Evolutionary conservation across 768 basidiomycete genomes (phyloP).

Genomic region (Boletus edulis): DNA sequence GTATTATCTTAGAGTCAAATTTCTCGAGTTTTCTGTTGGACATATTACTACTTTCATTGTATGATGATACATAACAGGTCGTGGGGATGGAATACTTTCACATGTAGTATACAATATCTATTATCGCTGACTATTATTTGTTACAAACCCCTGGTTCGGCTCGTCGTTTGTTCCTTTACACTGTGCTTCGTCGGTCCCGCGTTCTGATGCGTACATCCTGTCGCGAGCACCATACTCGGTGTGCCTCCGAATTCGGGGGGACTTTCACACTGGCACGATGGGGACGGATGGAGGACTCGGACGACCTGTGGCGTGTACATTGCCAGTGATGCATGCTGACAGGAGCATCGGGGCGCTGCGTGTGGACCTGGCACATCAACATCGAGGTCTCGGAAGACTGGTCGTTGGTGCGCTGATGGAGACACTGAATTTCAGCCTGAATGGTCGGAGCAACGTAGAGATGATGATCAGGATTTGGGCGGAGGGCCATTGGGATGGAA

Average conservation of each 20-base stretch:
- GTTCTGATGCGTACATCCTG: constrained; percentile 18
- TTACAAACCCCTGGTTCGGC: too few relatives aligned
- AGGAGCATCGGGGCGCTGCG: constrained; percentile 17
- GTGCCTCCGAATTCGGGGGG: constrained; percentile 14
- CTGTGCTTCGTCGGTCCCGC: constrained; percentile 7
- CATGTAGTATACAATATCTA: too few relatives aligned
- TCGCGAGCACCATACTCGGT: constrained; percentile 21
- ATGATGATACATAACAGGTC: too few relatives aligned
- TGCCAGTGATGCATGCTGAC: constrained; percentile 22
- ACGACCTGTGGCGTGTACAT: constrained; percentile 9
- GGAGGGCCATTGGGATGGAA: constrained; percentile 25
- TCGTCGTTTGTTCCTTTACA: too few relatives aligned
- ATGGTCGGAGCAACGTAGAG: background rate
- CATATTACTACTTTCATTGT: too few relatives aligned
- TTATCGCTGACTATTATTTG: too few relatives aligned
- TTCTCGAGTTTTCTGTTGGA: too few relatives aligned
- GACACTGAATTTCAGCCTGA: constrained; percentile 5
- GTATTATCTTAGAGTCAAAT: too few relatives aligned
- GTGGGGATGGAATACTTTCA: too few relatives aligned
- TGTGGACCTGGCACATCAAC: constrained; percentile 7
- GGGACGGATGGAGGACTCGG: background rate
- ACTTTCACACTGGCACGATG: too few relatives aligned
- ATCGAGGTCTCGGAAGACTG: constrained; percentile 11
- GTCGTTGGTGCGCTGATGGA: constrained; percentile 10
- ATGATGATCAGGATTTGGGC: constrained; percentile 10